Evolutionary conservation across 1,284 basidiomycete species (phyloP), one percentile per base, ranked within the genome.

Genomic region (Ustilago shanxiensis): DNA sequence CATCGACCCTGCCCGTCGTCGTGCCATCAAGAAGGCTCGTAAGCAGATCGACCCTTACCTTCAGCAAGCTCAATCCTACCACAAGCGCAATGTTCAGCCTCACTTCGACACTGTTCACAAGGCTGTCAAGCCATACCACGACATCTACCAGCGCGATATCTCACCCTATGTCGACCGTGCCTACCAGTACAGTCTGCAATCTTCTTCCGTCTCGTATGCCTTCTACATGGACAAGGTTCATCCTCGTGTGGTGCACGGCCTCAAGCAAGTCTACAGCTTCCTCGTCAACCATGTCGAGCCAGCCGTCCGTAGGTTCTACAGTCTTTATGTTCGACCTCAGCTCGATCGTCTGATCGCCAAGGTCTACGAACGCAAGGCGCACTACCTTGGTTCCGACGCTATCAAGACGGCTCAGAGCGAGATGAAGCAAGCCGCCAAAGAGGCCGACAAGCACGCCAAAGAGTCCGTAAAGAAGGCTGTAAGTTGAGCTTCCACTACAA

Each of bases 91-190:
- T 16, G 67, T 85, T 3, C 76, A 82, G 62, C 82, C 83, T 9
- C 81, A 84, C 52, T 59, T 85, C 55, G 69, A 82, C 41, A 59
- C 70, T 44, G 66, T 54, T n/a, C 72, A 75, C 66, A 75, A 71
- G 49, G 54, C 75, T 4, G 53, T 82, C 63, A 79, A 81, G 70
- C 83, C 83, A 0, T 85, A 85, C 67, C 75, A 75, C 31, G 77
- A 81, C 62, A 79, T 83, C 45, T 84, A 84, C 66, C 51, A 72
- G n/a, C 79, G 83, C 53, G 84, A 85, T 39, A 72, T 85, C n/a
- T 74, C 77, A 39, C 83, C 84, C n/a, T 79, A 85, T 50, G 66
- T 85, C 14, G 52, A 72, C 29, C 59, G 67, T 45, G 82, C 77
- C 3, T 74, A 75, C 35, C 64, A 60, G 35, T 72, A 79, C 60